Conservation (phyloP, 768 basidiomycete genomes). For the Cystobasidium onofrii region DNA sequence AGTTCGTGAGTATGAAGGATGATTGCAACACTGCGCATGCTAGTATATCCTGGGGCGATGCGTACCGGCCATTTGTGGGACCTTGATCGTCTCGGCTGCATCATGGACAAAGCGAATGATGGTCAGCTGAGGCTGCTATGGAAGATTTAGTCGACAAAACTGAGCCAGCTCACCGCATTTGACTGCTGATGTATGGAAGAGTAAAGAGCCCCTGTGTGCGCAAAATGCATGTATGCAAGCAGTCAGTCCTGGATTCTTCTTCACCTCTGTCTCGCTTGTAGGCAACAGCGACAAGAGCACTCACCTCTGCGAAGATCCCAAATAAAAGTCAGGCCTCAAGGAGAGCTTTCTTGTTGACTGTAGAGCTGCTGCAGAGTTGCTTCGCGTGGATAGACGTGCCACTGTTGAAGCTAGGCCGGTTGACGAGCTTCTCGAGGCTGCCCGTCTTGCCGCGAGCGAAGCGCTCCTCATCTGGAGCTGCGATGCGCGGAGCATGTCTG, state of each 20-base stretch:
- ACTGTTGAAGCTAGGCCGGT: not conserved
- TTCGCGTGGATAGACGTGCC: not conserved
- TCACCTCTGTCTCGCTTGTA: too few species aligned
- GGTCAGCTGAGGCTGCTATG: not conserved
- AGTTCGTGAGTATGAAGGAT: not conserved
- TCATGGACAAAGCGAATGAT: not conserved
- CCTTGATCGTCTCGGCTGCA: conserved; percentile 67
- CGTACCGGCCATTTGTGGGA: conserved; percentile 73
- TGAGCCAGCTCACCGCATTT: not conserved
- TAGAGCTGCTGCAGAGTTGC: not conserved
- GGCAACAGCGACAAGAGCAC: not conserved
- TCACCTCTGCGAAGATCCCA: not conserved
- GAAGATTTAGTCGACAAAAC: too few species aligned
- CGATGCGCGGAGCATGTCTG: conserved; percentile 1
- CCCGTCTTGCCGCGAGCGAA: not conserved
- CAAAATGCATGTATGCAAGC: not conserved
- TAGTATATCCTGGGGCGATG: not conserved
- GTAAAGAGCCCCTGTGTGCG: not conserved
- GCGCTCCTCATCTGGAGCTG: conserved; percentile 2
- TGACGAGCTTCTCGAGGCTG: not conserved
- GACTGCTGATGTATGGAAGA: not conserved
- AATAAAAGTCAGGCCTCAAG: not conserved
- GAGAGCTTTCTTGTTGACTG: not conserved
- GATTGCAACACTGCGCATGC: not conserved
- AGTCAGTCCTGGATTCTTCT: not conserved